A percentile compares a stretch with the other conserved stretches of the same genome.
phyloP scores from a whole-genome alignment of 2,329 filamentous ascomycete genomes.

The Colletotrichum lini region DNA sequence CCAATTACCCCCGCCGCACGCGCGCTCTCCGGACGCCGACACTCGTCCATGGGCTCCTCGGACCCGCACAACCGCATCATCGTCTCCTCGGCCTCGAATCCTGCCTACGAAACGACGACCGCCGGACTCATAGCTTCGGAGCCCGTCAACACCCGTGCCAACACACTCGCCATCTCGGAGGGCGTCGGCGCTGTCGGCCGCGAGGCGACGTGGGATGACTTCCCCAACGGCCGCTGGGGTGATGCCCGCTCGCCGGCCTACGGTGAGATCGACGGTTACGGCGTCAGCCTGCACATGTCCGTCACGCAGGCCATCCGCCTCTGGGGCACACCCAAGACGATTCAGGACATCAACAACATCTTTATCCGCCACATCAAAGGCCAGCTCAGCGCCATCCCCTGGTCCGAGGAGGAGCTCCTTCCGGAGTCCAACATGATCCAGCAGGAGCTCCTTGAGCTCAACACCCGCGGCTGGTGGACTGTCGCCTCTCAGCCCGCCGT shows the following conservation, averaged over 20 bases:
- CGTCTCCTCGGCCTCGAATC: slow-evolving; percentile 74
- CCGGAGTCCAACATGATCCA: slow-evolving; percentile 89
- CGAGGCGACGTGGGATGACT: slow-evolving; percentile 99
- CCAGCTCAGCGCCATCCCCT: slow-evolving; percentile 85
- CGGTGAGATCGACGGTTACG: slow-evolving; percentile 98
- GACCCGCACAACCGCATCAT: slow-evolving; percentile 92
- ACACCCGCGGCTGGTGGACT: slow-evolving; percentile 92
- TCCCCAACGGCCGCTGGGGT: slow-evolving; percentile 95
- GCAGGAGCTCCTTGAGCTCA: slow-evolving; percentile 80
- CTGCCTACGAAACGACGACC: slow-evolving; percentile 80
- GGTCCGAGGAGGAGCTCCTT: slow-evolving; percentile 91
- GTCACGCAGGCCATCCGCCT: slow-evolving; percentile 85
- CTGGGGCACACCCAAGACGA: slow-evolving; percentile 84
- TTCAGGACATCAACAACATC: slow-evolving; percentile 81
- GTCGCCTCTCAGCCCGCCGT: slow-evolving; percentile 96
- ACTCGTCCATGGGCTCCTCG: slow-evolving; percentile 86
- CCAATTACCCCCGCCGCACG: slow-evolving; percentile 50
- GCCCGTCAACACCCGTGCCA: slow-evolving; percentile 82
- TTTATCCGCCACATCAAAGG: slow-evolving; percentile 88
- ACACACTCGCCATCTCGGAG: slow-evolving; percentile 93
- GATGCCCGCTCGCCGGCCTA: slow-evolving; percentile 94
- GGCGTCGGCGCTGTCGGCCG: slow-evolving; percentile 90
- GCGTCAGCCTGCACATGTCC: slow-evolving; percentile 93
- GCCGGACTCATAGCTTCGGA: slow-evolving; percentile 79
- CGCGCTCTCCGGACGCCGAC: slow-evolving; percentile 68